A percentile compares a stretch with the other conserved stretches of the same genome.
Evolutionary conservation across 805 yeast genomes (phyloP).

Genomic region (Ogataea henricii): DNA sequence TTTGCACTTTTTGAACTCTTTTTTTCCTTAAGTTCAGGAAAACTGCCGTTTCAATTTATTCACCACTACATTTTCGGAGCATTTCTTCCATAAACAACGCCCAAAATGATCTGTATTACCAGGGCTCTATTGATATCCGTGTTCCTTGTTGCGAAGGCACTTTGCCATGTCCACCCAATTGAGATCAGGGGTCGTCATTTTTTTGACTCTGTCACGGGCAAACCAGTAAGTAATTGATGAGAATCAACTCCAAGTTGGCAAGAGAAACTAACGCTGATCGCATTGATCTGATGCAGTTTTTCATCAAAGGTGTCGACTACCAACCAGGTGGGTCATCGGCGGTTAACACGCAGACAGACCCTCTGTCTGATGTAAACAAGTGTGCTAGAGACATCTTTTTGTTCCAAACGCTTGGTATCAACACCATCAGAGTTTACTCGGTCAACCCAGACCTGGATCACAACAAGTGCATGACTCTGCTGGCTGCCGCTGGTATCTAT

Average conservation of each 20-base stretch:
- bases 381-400: slow-evolving; percentile 84
- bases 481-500: slow-evolving; percentile 93
- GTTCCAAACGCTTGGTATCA: slow-evolving; percentile 83
- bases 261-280: background rate
- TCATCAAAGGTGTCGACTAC: slow-evolving; percentile 85
- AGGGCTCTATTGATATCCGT: slow-evolving; percentile 8
- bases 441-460: slow-evolving; percentile 81
- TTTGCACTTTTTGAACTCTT: background rate
- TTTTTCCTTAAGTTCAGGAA: background rate
- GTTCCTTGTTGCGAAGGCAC: slow-evolving; percentile 8
- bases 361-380: slow-evolving; percentile 65
- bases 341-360: slow-evolving; percentile 59
- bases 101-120: slow-evolving; percentile 3
- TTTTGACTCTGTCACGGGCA: slow-evolving; percentile 69
- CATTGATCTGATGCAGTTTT: slow-evolving; percentile 47
- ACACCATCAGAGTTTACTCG: slow-evolving; percentile 86
- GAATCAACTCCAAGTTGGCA: background rate
- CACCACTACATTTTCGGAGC: background rate
- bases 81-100: background rate
- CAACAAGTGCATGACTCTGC: slow-evolving; percentile 85
- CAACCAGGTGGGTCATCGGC: slow-evolving; percentile 96
- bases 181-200: slow-evolving; percentile 70
- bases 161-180: slow-evolving; percentile 56
- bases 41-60: background rate
- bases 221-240: slow-evolving; percentile 60